phyloP scores from a whole-genome alignment of 257 asterid species.

The Gentiana straminea region DNA sequence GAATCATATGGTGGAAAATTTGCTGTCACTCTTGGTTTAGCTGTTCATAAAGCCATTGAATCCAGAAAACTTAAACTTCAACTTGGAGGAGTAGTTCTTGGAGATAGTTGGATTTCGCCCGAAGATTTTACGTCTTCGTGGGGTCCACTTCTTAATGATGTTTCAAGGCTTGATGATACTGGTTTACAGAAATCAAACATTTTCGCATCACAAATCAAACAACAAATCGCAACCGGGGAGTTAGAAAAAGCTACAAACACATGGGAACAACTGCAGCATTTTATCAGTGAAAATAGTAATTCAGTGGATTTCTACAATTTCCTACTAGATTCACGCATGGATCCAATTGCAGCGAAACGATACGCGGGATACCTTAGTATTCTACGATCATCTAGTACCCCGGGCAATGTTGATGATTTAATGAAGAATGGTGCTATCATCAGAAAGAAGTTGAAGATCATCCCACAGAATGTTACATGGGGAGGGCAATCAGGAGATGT shows the following conservation, averaged over 20 bases:
- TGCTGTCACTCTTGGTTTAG: slow-evolving; percentile 85
- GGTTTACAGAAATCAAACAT: slow-evolving; percentile 64
- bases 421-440: slow-evolving; percentile 57
- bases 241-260: slow-evolving; percentile 53
- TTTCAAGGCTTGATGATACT: slow-evolving; percentile 61
- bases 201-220: slow-evolving; percentile 45
- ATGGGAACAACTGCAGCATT: slow-evolving; percentile 47
- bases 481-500: slow-evolving; percentile 53
- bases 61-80: slow-evolving; percentile 57
- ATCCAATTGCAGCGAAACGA: slow-evolving; percentile 40
- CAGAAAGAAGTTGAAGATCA: slow-evolving; percentile 64
- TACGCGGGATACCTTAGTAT: slow-evolving; percentile 58
- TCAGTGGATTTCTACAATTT: slow-evolving; percentile 92
- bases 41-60: slow-evolving; percentile 60
- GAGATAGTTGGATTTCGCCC: slow-evolving; percentile 94
- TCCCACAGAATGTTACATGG: slow-evolving; percentile 59
- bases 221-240: slow-evolving; percentile 39
- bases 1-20: slow-evolving; percentile 94
- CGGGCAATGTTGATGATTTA: slow-evolving; percentile 39
- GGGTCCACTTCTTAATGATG: slow-evolving; percentile 95
- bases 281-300: slow-evolving; percentile 39
- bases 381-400: slow-evolving; percentile 29
- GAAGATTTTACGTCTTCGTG: slow-evolving; percentile 89
- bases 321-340: slow-evolving; percentile 62
- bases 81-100: slow-evolving; percentile 90